A percentile compares a stretch with the other conserved stretches of the same genome.
Evolutionary conservation across 1,284 basidiomycete species (phyloP).

Genomic region (Moniliella sp.): DNA sequence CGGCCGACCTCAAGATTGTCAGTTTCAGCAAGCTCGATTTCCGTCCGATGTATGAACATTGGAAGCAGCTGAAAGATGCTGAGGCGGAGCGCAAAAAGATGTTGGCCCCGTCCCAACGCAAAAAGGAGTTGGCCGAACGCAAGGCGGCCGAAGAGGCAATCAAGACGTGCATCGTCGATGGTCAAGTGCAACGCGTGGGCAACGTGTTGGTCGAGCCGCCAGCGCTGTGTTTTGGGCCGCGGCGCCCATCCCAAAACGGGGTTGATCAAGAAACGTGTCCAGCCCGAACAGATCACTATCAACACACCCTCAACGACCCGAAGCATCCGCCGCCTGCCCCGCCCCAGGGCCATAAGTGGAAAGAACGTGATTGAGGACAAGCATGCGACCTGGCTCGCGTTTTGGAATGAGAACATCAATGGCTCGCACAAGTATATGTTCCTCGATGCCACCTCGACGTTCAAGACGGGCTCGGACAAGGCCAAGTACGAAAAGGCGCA

Average conservation of each 20-base stretch:
- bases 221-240: conserved; percentile 81
- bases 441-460: conserved; percentile 25
- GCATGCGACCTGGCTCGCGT: conserved; percentile 30
- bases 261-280: conserved; percentile 46
- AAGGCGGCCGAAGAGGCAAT: conserved; percentile 74
- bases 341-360: conserved; percentile 27
- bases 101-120: conserved; percentile 40
- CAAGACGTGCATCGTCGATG: conserved; percentile 65
- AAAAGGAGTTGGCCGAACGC: conserved; percentile 52
- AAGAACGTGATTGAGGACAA: conserved; percentile 26
- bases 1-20: conserved; percentile 42
- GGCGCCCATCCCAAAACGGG: conserved; percentile 97
- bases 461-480: conserved; percentile 31
- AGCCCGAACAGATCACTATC: conserved; percentile 30
- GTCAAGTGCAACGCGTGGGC: conserved; percentile 86
- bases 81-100: conserved; percentile 83
- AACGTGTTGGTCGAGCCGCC: conserved; percentile 93
- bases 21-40: conserved; percentile 74
- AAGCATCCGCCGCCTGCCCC: conserved; percentile 21
- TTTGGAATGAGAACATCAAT: conserved; percentile 33
- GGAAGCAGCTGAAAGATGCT: conserved; percentile 42
- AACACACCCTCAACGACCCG: conserved; percentile 20
- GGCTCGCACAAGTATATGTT: conserved; percentile 31
- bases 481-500: conserved; percentile 33
- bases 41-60: conserved; percentile 75